Conservation (phyloP, 306 rosid genomes). For the Quercus cerris region DNA sequence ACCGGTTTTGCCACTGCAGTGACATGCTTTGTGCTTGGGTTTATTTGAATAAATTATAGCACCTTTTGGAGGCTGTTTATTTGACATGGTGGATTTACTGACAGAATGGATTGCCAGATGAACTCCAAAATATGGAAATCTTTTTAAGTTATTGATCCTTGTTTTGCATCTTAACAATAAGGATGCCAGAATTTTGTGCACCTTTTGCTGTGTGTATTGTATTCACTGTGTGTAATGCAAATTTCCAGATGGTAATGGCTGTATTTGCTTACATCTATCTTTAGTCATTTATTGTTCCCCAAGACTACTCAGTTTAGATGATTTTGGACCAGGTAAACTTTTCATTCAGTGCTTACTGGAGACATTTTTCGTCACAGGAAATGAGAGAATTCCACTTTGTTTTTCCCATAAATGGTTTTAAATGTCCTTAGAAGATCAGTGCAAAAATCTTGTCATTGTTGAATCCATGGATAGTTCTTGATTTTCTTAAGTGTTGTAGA, state of each 20-base stretch:
- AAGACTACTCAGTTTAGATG: conserved; percentile 69
- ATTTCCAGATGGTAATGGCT: conserved; percentile 91
- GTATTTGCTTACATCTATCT: conserved; percentile 94
- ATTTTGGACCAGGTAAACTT: conserved; percentile 74
- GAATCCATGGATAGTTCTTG: too few relatives aligned
- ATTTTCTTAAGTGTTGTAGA: conserved; percentile 30
- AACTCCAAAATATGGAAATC: neutral
- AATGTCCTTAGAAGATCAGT: neutral
- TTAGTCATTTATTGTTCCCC: conserved; percentile 80
- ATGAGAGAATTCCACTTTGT: too few relatives aligned
- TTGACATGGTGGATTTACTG: conserved; percentile 97
- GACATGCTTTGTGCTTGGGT: conserved; percentile 88
- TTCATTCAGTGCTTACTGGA: too few relatives aligned
- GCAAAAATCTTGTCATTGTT: too few relatives aligned
- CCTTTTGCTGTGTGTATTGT: too few relatives aligned
- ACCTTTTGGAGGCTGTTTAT: conserved; percentile 73
- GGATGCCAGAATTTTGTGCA: too few relatives aligned
- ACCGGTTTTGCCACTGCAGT: conserved; percentile 75
- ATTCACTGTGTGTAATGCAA: neutral
- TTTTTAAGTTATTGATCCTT: too few relatives aligned
- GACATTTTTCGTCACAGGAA: too few relatives aligned
- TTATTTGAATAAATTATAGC: conserved; percentile 94
- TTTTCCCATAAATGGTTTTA: neutral
- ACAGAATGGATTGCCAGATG: conserved; percentile 99
- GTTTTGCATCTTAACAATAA: too few relatives aligned